Base-by-base conservation (phyloP, 805 yeast species). In the Candida ortonii region DNA sequence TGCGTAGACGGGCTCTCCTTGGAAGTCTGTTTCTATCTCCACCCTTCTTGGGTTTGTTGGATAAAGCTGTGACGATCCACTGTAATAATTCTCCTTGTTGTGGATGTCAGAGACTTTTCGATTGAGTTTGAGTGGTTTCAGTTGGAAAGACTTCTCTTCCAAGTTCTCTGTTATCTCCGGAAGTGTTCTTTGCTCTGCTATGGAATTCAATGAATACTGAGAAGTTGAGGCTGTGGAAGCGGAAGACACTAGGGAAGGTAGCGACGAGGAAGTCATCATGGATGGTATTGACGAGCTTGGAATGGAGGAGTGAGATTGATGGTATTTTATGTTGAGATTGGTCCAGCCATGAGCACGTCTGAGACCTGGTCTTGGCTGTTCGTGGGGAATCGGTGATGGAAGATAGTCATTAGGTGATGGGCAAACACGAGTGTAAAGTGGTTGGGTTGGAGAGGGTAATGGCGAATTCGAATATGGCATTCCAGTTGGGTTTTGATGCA, bases 171-270 rank as follows among this genome's bases (percentile, higher is more conserved):
- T 21, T 7, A 31, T 27, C 16, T 30, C 37, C 27, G 36, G 38
- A 19, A 40, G 17, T 22, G 25, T 38, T 19, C 25, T 28, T 7
- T 21, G 16, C 3, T 23, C 30, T 10, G 31, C 28, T n/a, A 23
- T 16, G n/a, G 46, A 32, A 15, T 34, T 30, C 22, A 30, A 20
- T 3, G 43, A 29, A 16, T 26, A 37, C 6, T 28, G 26, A 2
- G 54, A 46, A 10, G 62, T 64, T 9, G 49, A 34, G 7, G 16
- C 28, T 17, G 43, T 28, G 5, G 68, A 59, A 32, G 64, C 55
- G 14, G 74, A 67, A 6, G 68, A 53, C 22, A 38, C 38, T 6
- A 47, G 42, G 17, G 53, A 65, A 11, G 73, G 73, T 10, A 67
- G 54, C 4, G 68, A 60, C 25, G 53, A 33, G 30, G 52, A 52